These are phyloP conservation scores for Geosiphon pyriformis DNA, from an alignment of 192 early-diverging fungal genomes.

Conservation along the genomic window DNA sequence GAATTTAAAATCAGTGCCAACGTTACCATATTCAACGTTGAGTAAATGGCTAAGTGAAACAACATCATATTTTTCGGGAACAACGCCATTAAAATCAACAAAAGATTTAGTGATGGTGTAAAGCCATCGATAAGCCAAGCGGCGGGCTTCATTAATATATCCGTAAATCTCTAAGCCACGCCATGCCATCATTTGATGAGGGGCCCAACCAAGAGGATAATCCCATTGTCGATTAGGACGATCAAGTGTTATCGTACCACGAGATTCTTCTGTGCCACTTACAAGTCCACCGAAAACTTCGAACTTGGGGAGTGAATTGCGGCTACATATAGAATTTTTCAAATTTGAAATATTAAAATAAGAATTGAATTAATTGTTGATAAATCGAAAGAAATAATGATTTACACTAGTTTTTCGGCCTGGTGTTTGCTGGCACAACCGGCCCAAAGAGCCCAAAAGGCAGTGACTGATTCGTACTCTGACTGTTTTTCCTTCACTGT, in stretches of 20 bases:
- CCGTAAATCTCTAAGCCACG: slow-evolving; percentile 82
- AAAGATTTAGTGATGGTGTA: slow-evolving; percentile 92
- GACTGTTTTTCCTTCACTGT: slow-evolving; percentile 56
- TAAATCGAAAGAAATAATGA: background rate
- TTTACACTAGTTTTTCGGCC: slow-evolving; percentile 68
- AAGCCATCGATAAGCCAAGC: slow-evolving; percentile 92
- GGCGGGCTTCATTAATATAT: slow-evolving; percentile 59
- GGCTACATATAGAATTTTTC: slow-evolving; percentile 16
- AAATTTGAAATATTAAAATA: background rate
- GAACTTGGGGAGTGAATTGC: slow-evolving; percentile 65
- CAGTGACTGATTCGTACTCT: slow-evolving; percentile 84
- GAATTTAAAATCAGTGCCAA: slow-evolving; percentile 89
- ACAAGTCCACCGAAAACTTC: slow-evolving; percentile 91
- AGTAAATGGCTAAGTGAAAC: slow-evolving; percentile 85
- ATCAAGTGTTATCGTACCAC: slow-evolving; percentile 72
- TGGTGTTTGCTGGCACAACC: slow-evolving; percentile 68
- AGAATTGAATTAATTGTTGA: background rate
- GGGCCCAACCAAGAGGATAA: slow-evolving; percentile 94
- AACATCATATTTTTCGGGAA: slow-evolving; percentile 97
- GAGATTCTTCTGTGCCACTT: slow-evolving; percentile 84
- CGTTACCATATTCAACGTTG: slow-evolving; percentile 95
- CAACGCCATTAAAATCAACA: slow-evolving; percentile 95
- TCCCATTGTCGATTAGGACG: slow-evolving; percentile 97
- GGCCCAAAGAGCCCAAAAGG: slow-evolving; percentile 92
- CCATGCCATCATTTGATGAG: slow-evolving; percentile 98